phyloP scores from a whole-genome alignment of 768 basidiomycete genomes.

The Trametes cingulata region DNA sequence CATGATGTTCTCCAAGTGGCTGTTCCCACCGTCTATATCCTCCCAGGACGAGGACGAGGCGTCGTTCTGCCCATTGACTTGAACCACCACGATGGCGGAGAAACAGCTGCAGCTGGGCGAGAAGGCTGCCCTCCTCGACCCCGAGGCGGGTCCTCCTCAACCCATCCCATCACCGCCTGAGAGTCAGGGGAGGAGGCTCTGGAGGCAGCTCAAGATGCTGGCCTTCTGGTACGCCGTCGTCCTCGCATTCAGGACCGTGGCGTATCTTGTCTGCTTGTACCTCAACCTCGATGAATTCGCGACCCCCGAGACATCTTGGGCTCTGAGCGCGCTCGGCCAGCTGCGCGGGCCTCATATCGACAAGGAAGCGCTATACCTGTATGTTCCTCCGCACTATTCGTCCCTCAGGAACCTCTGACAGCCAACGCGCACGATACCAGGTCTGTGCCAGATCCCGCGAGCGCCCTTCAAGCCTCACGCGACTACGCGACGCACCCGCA shows the following conservation, averaged over 20 bases:
- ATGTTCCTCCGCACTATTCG: background rate
- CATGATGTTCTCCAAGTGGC: too few species aligned
- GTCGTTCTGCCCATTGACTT: background rate
- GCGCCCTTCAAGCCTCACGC: constrained; percentile 58
- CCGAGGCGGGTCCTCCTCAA: background rate
- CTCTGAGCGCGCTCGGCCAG: background rate
- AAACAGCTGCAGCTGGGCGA: background rate
- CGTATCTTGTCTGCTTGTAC: background rate
- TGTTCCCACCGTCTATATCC: background rate
- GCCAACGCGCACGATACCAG: too few species aligned
- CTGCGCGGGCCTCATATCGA: background rate
- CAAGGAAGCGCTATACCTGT: constrained; percentile 17
- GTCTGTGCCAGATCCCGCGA: constrained; percentile 55
- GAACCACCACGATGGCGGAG: constrained; percentile 6
- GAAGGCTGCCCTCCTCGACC: constrained; percentile 10
- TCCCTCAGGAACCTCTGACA: background rate
- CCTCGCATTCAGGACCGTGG: background rate
- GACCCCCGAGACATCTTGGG: background rate
- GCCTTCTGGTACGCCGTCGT: background rate
- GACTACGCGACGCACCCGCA: constrained; percentile 61
- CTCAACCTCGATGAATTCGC: background rate
- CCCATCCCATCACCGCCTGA: background rate
- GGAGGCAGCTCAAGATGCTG: background rate
- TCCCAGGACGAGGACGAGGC: background rate
- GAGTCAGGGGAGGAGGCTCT: background rate